phyloP scores from a whole-genome alignment of 164 flowering plant species.

The Aristolochia contorta region DNA sequence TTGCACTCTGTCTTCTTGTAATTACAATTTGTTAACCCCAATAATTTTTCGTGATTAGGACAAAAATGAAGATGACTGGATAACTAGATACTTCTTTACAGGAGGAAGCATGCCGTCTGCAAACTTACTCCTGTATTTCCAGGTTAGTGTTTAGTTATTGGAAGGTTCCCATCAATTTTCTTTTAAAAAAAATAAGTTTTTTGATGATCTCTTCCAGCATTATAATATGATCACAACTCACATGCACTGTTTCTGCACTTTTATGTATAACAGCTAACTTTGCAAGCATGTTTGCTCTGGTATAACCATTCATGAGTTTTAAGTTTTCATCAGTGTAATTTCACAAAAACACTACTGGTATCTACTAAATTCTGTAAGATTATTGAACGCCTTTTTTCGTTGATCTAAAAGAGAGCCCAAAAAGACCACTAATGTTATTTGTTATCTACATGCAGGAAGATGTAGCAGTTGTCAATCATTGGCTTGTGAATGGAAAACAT shows the following conservation, averaged over 20 bases:
- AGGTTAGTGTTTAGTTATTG: conserved; percentile 25
- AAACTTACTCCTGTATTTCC: conserved; percentile 78
- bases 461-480: conserved; percentile 68
- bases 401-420: not conserved
- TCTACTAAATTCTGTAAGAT: too few relatives aligned
- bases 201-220: not conserved
- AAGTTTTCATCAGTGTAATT: too few relatives aligned
- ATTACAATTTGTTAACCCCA: too few relatives aligned
- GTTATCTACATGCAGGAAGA: conserved; percentile 50
- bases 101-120: conserved; percentile 96
- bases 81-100: conserved; percentile 73
- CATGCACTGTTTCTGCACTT: too few relatives aligned
- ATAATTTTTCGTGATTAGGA: conserved; percentile 26
- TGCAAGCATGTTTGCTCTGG: not conserved
- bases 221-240: not conserved
- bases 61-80: conserved; percentile 82
- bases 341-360: too few relatives aligned
- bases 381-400: too few relatives aligned
- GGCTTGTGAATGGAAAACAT: conserved; percentile 93
- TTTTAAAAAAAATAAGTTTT: not conserved
- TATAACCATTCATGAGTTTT: too few relatives aligned
- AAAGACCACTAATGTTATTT: too few relatives aligned
- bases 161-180: too few relatives aligned
- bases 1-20: too few relatives aligned
- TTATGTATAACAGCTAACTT: too few relatives aligned